Evolutionary conservation across 306 rosid genomes (phyloP).

Genomic region (Lathyrus tuberosus): DNA sequence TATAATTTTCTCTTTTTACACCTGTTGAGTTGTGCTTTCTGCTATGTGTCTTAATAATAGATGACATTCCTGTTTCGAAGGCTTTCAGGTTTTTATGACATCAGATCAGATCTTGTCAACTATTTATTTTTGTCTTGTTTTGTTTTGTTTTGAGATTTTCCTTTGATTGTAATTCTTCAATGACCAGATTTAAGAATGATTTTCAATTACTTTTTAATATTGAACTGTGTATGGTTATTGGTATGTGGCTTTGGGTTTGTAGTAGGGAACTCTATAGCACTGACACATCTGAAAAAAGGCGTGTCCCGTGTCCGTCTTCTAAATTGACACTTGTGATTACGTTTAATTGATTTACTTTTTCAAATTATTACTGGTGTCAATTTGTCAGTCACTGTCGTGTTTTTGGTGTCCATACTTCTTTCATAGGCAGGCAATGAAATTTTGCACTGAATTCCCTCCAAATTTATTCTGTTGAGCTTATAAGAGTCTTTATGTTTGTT

Average conservation of each 20-base stretch:
- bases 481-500: conserved; percentile 2
- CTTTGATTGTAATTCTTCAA: conserved; percentile 4
- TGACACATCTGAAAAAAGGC: too few relatives aligned
- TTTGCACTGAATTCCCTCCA: background rate
- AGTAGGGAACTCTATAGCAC: background rate
- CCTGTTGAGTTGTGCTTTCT: conserved; percentile 29
- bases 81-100: conserved; percentile 2
- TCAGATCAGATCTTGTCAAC: conserved; percentile 35
- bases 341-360: too few relatives aligned
- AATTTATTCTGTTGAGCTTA: conserved; percentile 2
- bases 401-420: too few relatives aligned
- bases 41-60: conserved; percentile 5
- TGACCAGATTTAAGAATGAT: background rate
- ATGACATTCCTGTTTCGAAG: conserved; percentile 30
- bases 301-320: too few relatives aligned
- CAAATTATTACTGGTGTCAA: too few relatives aligned
- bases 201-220: background rate
- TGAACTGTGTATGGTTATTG: background rate
- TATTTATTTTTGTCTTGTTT: conserved; percentile 18
- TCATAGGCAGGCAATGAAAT: background rate
- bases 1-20: conserved; percentile 10
- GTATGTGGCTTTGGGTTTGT: background rate
- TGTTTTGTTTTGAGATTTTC: conserved; percentile 5
- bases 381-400: too few relatives aligned
- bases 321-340: too few relatives aligned